These are phyloP conservation scores for Fragilaria crotonensis DNA, from an alignment of 108 stramenopile species.

Conservation along the genomic window DNA sequence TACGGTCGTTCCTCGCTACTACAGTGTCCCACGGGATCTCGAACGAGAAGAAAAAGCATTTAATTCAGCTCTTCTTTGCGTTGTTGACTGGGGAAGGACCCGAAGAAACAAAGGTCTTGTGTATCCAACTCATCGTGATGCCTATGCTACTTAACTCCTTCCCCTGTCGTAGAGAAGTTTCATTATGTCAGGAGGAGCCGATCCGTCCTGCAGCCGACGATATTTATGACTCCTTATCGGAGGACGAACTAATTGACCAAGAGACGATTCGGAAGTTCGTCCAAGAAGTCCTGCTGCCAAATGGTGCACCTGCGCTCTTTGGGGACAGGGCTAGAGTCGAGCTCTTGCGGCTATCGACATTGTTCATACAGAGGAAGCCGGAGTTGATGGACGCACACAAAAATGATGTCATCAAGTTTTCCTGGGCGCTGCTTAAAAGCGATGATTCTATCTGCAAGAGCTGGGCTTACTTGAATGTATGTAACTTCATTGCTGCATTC, in stretches of 20 bases:
- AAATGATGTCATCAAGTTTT: constrained; percentile 85
- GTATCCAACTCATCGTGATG: constrained; percentile 56
- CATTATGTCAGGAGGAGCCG: neutral
- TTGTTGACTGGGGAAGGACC: constrained; percentile 63
- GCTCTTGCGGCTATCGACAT: constrained; percentile 66
- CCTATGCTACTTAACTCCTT: constrained; percentile 43
- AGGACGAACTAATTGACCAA: neutral
- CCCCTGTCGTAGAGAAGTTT: neutral
- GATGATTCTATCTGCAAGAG: constrained; percentile 80
- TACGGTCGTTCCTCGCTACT: constrained; percentile 35
- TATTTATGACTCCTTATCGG: neutral
- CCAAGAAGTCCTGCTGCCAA: constrained; percentile 27
- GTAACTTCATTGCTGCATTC: constrained; percentile 72
- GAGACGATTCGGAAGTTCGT: constrained; percentile 28
- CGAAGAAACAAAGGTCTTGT: constrained; percentile 73
- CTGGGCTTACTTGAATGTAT: constrained; percentile 89
- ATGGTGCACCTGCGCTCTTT: constrained; percentile 21
- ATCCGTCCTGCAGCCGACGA: constrained; percentile 1
- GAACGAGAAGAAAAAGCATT: constrained; percentile 33
- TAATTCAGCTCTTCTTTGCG: constrained; percentile 64
- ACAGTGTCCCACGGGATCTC: constrained; percentile 36
- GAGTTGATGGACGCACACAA: constrained; percentile 42
- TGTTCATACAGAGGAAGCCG: constrained; percentile 72
- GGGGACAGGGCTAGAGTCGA: constrained; percentile 77
- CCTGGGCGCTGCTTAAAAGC: constrained; percentile 78